Evolutionary conservation across 2,329 filamentous ascomycete species (phyloP).

Genomic region (Cercospora beticola): DNA sequence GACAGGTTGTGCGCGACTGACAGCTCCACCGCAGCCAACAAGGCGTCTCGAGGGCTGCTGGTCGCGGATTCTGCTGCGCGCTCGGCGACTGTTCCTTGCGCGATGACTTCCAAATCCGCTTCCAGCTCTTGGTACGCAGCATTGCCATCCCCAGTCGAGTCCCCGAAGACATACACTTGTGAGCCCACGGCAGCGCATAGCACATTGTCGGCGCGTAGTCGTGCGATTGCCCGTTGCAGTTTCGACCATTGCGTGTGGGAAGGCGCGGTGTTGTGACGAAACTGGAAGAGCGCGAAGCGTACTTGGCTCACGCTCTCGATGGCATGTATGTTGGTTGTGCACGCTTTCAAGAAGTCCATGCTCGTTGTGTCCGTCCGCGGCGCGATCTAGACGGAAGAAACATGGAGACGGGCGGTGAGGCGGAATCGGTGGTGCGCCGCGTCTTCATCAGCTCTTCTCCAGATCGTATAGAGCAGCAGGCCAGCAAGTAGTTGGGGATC

Average conservation of each 20-base stretch:
- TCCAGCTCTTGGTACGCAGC: not conserved
- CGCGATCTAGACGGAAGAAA: conserved; percentile 19
- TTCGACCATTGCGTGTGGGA: conserved; percentile 2
- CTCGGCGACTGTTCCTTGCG: conserved; percentile 7
- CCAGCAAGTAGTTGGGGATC: not conserved
- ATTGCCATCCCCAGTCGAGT: not conserved
- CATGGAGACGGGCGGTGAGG: conserved; percentile 24
- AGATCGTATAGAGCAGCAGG: not conserved
- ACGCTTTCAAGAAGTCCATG: conserved; percentile 40
- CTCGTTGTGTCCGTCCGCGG: conserved; percentile 12
- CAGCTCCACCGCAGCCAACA: conserved; percentile 29
- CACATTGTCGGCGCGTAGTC: conserved; percentile 23
- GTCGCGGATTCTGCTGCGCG: not conserved
- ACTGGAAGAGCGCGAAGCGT: conserved; percentile 15
- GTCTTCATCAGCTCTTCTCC: conserved; percentile 3
- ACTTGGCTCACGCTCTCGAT: conserved; percentile 23
- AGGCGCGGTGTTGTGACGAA: conserved; percentile 2
- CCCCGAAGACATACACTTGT: conserved; percentile 23
- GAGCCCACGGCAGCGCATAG: conserved; percentile 20
- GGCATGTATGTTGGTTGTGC: conserved; percentile 37
- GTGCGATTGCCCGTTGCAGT: conserved; percentile 12
- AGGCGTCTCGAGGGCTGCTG: conserved; percentile 18
- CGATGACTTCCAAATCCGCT: not conserved
- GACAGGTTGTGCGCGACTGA: conserved; percentile 23
- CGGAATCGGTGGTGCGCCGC: not conserved